phyloP scores from a whole-genome alignment of 2,329 filamentous ascomycete genomes.

The Tothia fuscella region DNA sequence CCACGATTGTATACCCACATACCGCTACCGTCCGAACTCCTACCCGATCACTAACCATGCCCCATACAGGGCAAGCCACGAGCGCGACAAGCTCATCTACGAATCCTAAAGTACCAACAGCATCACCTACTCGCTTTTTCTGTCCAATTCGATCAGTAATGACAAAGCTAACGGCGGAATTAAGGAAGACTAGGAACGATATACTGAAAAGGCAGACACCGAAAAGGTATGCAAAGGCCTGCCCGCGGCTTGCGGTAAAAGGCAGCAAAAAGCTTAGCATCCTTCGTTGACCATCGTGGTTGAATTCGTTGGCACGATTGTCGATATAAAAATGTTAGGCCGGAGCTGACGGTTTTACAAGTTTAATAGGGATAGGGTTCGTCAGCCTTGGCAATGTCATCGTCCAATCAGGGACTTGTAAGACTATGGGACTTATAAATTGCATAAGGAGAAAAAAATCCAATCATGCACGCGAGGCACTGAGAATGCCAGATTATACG shows the following conservation, averaged over 20 bases:
- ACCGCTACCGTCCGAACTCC: slow-evolving; percentile 56
- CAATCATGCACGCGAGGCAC: no score
- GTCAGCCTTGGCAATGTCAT: no score
- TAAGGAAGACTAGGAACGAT: slow-evolving; percentile 80
- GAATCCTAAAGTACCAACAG: slow-evolving; percentile 76
- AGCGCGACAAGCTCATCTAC: slow-evolving; percentile 73
- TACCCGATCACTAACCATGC: slow-evolving; percentile 62
- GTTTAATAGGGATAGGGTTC: no score
- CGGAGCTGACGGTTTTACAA: no score
- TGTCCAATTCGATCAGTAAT: slow-evolving; percentile 71
- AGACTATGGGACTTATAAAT: no score
- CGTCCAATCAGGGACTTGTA: no score
- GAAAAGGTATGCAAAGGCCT: slow-evolving; percentile 61
- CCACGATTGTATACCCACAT: slow-evolving; percentile 72
- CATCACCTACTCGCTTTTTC: slow-evolving; percentile 60
- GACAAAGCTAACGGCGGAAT: slow-evolving; percentile 73
- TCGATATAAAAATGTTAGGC: no score
- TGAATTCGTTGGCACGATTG: no score
- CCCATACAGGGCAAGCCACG: slow-evolving; percentile 70
- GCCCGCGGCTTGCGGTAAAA: slow-evolving; percentile 44
- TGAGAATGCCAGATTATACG: no score
- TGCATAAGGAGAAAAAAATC: no score
- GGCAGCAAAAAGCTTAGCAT: background rate
- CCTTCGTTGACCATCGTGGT: no score
- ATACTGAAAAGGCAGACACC: slow-evolving; percentile 79